Conservation (phyloP, 2,329 filamentous ascomycete genomes). For the Botrytis fragariae region DNA sequence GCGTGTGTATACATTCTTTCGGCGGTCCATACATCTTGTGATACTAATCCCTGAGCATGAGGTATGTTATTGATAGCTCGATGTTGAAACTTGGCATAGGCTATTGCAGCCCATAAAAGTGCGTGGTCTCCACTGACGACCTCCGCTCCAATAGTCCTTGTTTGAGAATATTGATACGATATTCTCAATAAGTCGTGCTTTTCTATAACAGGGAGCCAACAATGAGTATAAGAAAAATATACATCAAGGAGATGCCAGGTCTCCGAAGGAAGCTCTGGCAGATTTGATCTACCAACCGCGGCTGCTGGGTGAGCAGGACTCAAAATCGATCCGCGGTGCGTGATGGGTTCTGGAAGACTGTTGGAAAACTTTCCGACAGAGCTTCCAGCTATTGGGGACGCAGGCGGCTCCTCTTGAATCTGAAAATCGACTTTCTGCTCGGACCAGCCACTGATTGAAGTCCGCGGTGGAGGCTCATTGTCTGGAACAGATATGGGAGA, state of each 20-base stretch:
- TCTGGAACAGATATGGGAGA: slow-evolving; percentile 6
- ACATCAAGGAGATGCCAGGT: slow-evolving; percentile 58
- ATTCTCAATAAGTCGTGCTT: slow-evolving; percentile 48
- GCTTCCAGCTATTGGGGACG: not conserved
- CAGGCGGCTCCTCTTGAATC: slow-evolving; percentile 1
- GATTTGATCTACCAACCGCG: slow-evolving; percentile 14
- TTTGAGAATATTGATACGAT: slow-evolving; percentile 36
- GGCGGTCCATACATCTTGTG: slow-evolving; percentile 31
- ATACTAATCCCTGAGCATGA: slow-evolving; percentile 28
- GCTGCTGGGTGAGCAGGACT: slow-evolving; percentile 24
- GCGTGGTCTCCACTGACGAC: slow-evolving; percentile 45
- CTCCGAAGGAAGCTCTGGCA: slow-evolving; percentile 36
- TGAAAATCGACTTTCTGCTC: slow-evolving; percentile 19
- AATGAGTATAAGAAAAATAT: slow-evolving; percentile 73
- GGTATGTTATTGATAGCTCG: slow-evolving; percentile 35
- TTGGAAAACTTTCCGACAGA: not conserved
- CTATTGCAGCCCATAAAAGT: slow-evolving; percentile 59
- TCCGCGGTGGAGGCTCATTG: not conserved
- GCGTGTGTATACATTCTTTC: slow-evolving; percentile 52
- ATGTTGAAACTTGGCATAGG: slow-evolving; percentile 55
- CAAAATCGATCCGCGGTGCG: slow-evolving; percentile 28
- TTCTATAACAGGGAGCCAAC: slow-evolving; percentile 73
- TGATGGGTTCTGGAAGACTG: not conserved
- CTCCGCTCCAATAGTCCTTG: slow-evolving; percentile 17
- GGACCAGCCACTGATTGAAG: slow-evolving; percentile 5